Evolutionary conservation across 2,329 filamentous ascomycete species (phyloP).

Genomic region (Calonectria leucothoes): DNA sequence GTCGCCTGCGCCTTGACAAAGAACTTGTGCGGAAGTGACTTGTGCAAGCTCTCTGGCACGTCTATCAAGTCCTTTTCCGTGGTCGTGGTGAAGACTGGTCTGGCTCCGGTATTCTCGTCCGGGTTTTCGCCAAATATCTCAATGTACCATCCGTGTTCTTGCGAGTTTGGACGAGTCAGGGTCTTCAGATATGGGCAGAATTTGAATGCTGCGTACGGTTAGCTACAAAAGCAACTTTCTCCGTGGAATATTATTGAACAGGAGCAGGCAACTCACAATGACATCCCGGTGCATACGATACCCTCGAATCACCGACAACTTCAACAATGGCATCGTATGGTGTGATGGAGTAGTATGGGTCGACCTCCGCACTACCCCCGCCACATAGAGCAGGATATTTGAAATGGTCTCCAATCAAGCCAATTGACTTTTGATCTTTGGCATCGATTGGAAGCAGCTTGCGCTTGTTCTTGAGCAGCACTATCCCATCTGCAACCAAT

Average conservation of each 20-base stretch:
- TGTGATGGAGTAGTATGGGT: slow-evolving; percentile 48
- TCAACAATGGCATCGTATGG: slow-evolving; percentile 47
- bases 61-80: slow-evolving; percentile 18
- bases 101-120: background rate
- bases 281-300: slow-evolving; percentile 34
- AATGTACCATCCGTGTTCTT: slow-evolving; percentile 1
- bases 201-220: background rate
- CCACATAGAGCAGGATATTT: slow-evolving; percentile 47
- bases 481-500: slow-evolving; percentile 10
- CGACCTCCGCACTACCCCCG: slow-evolving; percentile 49
- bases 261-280: slow-evolving; percentile 27
- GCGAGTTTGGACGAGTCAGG: background rate
- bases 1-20: slow-evolving; percentile 22
- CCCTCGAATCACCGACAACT: slow-evolving; percentile 30
- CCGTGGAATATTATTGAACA: no score
- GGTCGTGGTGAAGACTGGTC: background rate
- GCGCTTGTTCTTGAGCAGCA: slow-evolving; percentile 5
- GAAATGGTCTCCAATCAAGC: slow-evolving; percentile 53
- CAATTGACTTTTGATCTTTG: slow-evolving; percentile 46
- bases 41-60: slow-evolving; percentile 11
- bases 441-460: slow-evolving; percentile 6
- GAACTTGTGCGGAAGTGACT: background rate
- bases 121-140: slow-evolving; percentile 13
- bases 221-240: background rate
- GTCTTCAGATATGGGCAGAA: slow-evolving; percentile 1